Base-by-base conservation (phyloP, 768 basidiomycete genomes). In the Leccinum aurantiacum region DNA sequence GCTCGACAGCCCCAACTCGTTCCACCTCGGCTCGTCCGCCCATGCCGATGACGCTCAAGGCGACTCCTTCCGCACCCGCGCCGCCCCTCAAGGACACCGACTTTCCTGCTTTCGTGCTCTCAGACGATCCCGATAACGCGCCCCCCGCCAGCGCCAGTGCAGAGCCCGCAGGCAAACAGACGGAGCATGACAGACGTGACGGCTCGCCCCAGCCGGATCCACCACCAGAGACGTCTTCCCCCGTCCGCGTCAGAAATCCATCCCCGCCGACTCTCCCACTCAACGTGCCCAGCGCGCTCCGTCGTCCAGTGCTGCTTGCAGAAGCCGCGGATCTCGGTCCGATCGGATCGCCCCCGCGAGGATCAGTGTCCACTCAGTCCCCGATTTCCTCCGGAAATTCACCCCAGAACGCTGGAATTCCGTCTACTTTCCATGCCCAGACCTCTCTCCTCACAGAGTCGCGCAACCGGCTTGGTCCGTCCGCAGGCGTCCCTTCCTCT, bases 391-490 rank as follows among this genome's bases (percentile, higher is more conserved):
- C 71, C 67, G 71, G 57, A 58, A 62, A 56, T 52, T 75, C 60
- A 67, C 75, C 61, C 69, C 83, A 69, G 67, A 85, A 29, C 79
- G 83, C 14, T 77, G 67, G 69, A 9, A 57, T 71, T 10, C 73
- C 84, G 0, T 91, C 89, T 2, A 90, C 92, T 0, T 92, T 92
- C 69, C 90, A 90, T 24, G 87, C 87, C 0, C 90, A 90, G 0
- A 88, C 88, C 0, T 75, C 82, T 0, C 41, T 75, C 35, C 69
- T 74, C 8, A 69, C 70, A 33, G 77, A 80, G 61, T 73, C 74
- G 56, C 74, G 75, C 61, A 73, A 76, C 50, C 75, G 78, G 2
- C 60, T 67, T 24, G 64, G 59, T 1, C 22, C 60, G 13, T 58
- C 38, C 0, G 75, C 77, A 2, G 88, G 87, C 3, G 75, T 86